Base-by-base conservation (phyloP, 1,284 basidiomycete species). In the Nidula niveotomentosa region DNA sequence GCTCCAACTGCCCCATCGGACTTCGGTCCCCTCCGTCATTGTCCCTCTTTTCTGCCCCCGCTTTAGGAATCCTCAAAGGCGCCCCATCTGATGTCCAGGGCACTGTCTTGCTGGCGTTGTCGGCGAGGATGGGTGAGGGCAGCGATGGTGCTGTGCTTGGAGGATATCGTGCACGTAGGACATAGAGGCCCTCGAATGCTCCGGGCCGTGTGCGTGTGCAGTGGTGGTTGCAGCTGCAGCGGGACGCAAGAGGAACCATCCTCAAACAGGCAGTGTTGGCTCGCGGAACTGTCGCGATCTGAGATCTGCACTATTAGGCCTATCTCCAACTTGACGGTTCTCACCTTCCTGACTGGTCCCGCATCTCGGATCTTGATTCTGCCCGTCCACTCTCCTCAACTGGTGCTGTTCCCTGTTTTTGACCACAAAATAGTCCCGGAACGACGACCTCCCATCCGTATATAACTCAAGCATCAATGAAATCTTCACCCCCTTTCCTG, bases 301-400 rank as follows among this genome's bases (percentile, higher is more conserved):
- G 17, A 36, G 53, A 57, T 53, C 53, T 53, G 59, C 49, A 52
- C 54, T 49, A 54, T 52, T 59, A 58, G 57, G 49, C 54, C 60
- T 60, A 64, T 68, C 67, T 70, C 69, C 68, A 70, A 60, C 55
- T 56, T 54, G 46, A 60, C 65, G 70, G 69, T 54, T 66, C 69
- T 36, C 41, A 58, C 63, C 58, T 71, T 58, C 70, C 68, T 53
- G 58, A 62, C 65, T 60, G 23, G 62, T 53, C 18, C 48, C 48
- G 12, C 53, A 69, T 70, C 66, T 70, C 69, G 69, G 70, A 71
- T 71, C 70, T 69, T 65, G 60, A 55, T 55, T 60, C 53, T 54
- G 55, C 48, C 46, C 51, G 13, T 41, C 36, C 48, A 39, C 36
- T 48, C 53, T 39, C 35, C 54, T 47, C 48, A 17, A 50, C 58